Evolutionary conservation across 768 basidiomycete species (phyloP), one percentile per base, ranked within the genome.

Genomic region (Lentinus brumalis): DNA sequence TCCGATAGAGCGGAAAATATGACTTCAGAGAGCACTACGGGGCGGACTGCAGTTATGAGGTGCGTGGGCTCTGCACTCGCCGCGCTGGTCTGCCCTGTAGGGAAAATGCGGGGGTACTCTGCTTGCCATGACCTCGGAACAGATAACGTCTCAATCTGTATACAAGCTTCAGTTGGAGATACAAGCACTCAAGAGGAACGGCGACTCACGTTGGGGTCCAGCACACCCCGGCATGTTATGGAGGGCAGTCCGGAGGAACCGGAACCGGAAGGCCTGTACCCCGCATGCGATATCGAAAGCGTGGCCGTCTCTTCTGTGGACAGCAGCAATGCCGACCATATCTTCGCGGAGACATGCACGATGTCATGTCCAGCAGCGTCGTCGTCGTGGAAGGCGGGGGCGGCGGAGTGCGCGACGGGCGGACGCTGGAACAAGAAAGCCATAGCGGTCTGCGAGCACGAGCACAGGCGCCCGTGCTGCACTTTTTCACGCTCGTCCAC

Each of bases 201-300:
- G 39, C 16, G 56, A 66, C 75, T 61, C 40, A 85, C 85, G 67
- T 73, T 69, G n/a, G 76, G 71, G 68, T 74, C 72, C 31, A 41
- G 56, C 39, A 66, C 50, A 46, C 76, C 77, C 75, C 77, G 77
- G 60, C 76, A 79, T 5, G 46, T 56, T 4, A 63, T 39, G 45
- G 57, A 42, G 42, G 65, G 56, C 40, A 53, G n/a, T 8, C 56
- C 42, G 61, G 56, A 40, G 41, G 57, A 21, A 32, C 41, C 53
- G 26, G 52, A 12, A 40, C 41, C 53, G 26, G 52, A 12, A 40
- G 9, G 29, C 35, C 31, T 39, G 5, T 44, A 45, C 30, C 47
- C 53, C 16, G 53, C 62, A 35, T 8, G 64, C 56, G 59, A 38
- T 15, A 67, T 54, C 41, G 67, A 59, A 8, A 67, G 55, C 42